Conservation (phyloP, 306 rosid genomes). For the Senna siamea region DNA sequence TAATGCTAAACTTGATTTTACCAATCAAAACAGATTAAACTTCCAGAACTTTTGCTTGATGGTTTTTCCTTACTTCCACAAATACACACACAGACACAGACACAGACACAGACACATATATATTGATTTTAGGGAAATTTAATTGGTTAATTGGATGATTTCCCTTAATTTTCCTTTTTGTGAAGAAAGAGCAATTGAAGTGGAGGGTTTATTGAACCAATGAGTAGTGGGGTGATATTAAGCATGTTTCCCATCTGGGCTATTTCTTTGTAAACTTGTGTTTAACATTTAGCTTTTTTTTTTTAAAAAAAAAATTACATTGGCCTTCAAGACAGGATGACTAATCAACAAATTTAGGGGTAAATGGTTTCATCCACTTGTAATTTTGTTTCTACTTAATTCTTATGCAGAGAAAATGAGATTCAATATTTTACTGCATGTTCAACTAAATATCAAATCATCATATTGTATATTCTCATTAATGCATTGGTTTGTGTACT, state of each 20-base stretch:
- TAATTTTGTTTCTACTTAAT: neutral
- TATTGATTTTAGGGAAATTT: no score
- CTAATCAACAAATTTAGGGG: neutral
- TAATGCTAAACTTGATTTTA: conserved; percentile 29
- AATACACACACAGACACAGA: no score
- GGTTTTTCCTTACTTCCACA: conserved; percentile 13
- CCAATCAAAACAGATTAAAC: neutral
- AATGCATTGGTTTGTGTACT: neutral
- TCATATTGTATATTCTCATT: neutral
- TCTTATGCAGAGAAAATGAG: no score
- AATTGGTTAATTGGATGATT: neutral
- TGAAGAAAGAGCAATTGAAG: neutral
- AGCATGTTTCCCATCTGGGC: neutral
- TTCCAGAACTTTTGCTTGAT: conserved; percentile 7
- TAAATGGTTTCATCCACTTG: neutral
- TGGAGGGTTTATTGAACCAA: neutral
- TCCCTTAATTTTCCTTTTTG: neutral
- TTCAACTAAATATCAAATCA: no score
- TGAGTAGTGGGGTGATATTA: neutral
- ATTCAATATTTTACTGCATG: no score
- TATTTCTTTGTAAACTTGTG: neutral
- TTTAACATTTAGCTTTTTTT: no score
- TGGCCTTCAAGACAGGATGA: neutral
- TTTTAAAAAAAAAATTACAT: neutral
- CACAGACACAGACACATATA: no score